A percentile compares a stretch with the other conserved stretches of the same genome.
Conservation (phyloP, 2,329 filamentous ascomycete species). For the Neophaeococcomyces mojaviensis region DNA sequence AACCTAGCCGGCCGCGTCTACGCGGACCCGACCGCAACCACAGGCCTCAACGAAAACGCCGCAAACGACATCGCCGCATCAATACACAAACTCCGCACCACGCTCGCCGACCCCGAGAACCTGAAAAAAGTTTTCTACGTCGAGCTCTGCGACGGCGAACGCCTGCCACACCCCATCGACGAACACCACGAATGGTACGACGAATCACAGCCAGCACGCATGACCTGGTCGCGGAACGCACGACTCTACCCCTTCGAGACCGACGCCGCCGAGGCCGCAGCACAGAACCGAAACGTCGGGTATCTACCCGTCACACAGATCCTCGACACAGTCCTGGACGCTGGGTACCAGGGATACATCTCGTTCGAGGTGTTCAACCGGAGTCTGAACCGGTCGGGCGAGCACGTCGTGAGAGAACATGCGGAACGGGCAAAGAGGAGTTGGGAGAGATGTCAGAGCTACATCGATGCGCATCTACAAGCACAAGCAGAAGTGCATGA, state of each 20-base stretch:
- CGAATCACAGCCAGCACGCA: constrained; percentile 52
- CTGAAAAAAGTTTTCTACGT: constrained; percentile 64
- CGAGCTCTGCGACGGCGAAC: constrained; percentile 68
- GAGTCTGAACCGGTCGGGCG: constrained; percentile 15
- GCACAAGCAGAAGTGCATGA: too few relatives aligned
- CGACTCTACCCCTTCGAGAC: constrained; percentile 60
- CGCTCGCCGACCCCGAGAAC: constrained; percentile 39
- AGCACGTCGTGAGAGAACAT: constrained; percentile 16
- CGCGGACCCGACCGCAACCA: constrained; percentile 54
- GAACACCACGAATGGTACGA: constrained; percentile 53
- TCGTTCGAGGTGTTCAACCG: constrained; percentile 22
- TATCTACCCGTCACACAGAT: constrained; percentile 62
- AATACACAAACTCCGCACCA: constrained; percentile 46
- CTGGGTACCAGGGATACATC: constrained; percentile 47
- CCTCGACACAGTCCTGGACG: constrained; percentile 51
- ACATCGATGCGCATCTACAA: constrained; percentile 9
- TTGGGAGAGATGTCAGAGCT: constrained; percentile 15
- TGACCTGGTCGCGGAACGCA: constrained; percentile 75
- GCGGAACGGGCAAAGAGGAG: constrained; percentile 14
- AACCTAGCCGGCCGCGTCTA: constrained; percentile 67
- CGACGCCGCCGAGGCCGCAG: constrained; percentile 24
- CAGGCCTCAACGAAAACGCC: constrained; percentile 48
- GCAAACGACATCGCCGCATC: constrained; percentile 50
- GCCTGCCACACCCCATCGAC: constrained; percentile 50
- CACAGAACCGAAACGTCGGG: constrained; percentile 40